phyloP scores from a whole-genome alignment of 2,329 filamentous ascomycete genomes.

The Exophiala spinifera region DNA sequence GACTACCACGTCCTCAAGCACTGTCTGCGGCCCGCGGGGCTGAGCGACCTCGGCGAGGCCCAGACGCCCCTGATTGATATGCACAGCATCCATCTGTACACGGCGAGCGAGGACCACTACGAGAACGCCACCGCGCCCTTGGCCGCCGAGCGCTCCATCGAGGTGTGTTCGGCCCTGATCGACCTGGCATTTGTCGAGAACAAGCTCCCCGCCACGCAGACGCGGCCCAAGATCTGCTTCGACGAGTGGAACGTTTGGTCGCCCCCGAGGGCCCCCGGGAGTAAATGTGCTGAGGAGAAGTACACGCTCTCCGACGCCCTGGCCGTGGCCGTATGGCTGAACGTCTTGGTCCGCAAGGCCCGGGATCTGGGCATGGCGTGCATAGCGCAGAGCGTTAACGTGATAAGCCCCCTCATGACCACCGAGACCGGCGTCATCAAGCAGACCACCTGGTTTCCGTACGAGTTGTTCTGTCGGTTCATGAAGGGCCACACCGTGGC shows the following conservation, averaged over 20 bases:
- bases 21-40: conserved; percentile 54
- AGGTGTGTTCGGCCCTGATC: conserved; percentile 66
- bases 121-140: conserved; percentile 62
- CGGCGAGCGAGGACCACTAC: conserved; percentile 53
- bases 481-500: conserved; percentile 72
- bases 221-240: conserved; percentile 70
- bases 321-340: conserved; percentile 72
- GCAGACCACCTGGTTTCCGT: conserved; percentile 74
- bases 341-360: conserved; percentile 71
- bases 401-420: conserved; percentile 75
- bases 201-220: conserved; percentile 53
- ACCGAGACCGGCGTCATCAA: conserved; percentile 60
- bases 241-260: conserved; percentile 88
- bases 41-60: conserved; percentile 39
- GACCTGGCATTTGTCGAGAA: conserved; percentile 70
- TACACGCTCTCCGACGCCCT: conserved; percentile 74
- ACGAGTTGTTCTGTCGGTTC: conserved; percentile 65
- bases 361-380: conserved; percentile 73
- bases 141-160: conserved; percentile 69
- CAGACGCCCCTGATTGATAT: conserved; percentile 61
- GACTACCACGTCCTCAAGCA: conserved; percentile 70
- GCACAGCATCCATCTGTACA: conserved; percentile 80
- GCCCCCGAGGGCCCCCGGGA: conserved; percentile 66
- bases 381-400: conserved; percentile 74
- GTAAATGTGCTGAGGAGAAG: conserved; percentile 67